These are phyloP conservation scores for Galium porrigens DNA, from an alignment of 305 asterid genomes.

Conservation along the genomic window DNA sequence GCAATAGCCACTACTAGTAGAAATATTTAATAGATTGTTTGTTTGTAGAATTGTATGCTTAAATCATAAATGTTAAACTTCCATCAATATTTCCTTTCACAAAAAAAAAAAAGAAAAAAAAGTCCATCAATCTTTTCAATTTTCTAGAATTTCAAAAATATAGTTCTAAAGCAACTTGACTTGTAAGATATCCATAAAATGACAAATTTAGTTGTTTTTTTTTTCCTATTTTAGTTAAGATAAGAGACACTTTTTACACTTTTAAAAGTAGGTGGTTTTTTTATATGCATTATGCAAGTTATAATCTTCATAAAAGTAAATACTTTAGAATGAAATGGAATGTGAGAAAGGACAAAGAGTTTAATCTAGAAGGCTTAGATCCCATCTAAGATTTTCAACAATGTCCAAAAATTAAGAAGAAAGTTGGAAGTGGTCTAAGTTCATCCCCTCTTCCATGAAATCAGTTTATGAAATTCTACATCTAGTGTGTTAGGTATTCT, in stretches of 20 bases:
- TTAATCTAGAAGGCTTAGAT: not conserved
- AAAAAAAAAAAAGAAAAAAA: too few relatives aligned
- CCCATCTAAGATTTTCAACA: not conserved
- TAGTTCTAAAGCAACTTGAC: not conserved
- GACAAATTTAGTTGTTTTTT: not conserved
- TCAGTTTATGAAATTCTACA: not conserved
- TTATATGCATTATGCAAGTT: not conserved
- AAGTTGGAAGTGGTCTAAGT: not conserved
- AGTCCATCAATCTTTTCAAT: too few relatives aligned
- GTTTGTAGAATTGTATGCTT: not conserved
- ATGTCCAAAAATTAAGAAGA: not conserved
- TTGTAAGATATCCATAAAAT: not conserved
- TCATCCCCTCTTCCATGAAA: conserved; percentile 1
- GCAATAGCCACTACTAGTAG: not conserved
- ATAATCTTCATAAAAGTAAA: not conserved
- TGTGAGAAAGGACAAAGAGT: not conserved
- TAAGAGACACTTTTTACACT: not conserved
- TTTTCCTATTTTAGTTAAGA: not conserved
- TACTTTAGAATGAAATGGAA: not conserved
- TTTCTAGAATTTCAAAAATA: too few relatives aligned
- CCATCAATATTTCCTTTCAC: too few relatives aligned
- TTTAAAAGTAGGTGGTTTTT: not conserved
- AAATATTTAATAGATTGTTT: too few relatives aligned
- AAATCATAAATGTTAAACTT: too few relatives aligned
- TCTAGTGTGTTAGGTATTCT: not conserved